These are phyloP conservation scores for Kurtzmaniella cleridarum DNA, from an alignment of 805 yeast species.

Conservation along the genomic window DNA sequence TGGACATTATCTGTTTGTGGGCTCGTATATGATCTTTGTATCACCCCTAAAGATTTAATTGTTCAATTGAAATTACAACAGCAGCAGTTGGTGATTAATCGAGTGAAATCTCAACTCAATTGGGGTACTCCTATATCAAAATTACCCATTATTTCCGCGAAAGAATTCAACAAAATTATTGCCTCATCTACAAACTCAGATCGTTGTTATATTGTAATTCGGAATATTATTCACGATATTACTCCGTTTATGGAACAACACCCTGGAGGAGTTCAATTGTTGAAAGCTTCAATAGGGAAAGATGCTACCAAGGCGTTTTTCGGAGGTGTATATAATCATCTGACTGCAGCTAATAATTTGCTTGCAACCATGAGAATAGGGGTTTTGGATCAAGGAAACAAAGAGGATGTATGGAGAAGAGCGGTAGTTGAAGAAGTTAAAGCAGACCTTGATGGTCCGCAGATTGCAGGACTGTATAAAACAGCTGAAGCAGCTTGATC, in stretches of 20 bases:
- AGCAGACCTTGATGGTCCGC: conserved; percentile 14
- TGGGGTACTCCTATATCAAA: conserved; percentile 95
- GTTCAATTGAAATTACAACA: conserved; percentile 54
- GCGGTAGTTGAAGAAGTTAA: conserved; percentile 53
- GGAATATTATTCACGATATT: conserved; percentile 90
- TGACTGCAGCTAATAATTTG: conserved; percentile 88
- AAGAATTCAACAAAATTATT: conserved; percentile 39
- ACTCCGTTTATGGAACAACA: conserved; percentile 88
- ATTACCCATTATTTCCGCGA: conserved; percentile 59
- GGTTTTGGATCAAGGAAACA: conserved; percentile 73
- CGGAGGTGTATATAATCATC: conserved; percentile 91
- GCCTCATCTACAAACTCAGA: conserved; percentile 33
- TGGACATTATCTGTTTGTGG: conserved; percentile 48
- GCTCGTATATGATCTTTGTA: conserved; percentile 54
- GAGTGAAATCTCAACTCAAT: conserved; percentile 68
- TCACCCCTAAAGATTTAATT: conserved; percentile 63
- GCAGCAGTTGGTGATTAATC: conserved; percentile 74
- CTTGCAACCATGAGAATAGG: conserved; percentile 93
- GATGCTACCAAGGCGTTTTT: conserved; percentile 93
- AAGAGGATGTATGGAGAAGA: conserved; percentile 79
- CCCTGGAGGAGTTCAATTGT: conserved; percentile 86
- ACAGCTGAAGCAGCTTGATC: conserved; percentile 34
- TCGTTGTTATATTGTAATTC: conserved; percentile 70
- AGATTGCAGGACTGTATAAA: conserved; percentile 11
- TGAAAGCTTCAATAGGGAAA: conserved; percentile 78